Conservation (phyloP, 192 early-diverging fungal genomes). For the Spizellomyces sp. region DNA sequence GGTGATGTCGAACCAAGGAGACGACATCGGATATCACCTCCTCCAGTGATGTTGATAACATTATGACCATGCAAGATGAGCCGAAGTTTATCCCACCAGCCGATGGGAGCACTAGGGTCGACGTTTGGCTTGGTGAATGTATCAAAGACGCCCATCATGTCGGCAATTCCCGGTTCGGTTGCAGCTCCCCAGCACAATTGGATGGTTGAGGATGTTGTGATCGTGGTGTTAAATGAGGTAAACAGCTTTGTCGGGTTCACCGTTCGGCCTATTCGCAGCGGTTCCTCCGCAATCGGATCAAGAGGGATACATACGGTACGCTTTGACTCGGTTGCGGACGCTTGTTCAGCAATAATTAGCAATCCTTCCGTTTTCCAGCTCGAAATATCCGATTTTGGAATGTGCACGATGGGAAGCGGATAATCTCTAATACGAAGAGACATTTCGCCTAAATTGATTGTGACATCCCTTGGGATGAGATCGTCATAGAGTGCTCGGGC, state of each 20-base stretch:
- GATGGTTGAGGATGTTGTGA: conserved; percentile 24
- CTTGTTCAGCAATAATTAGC: conserved; percentile 52
- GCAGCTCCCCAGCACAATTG: conserved; percentile 38
- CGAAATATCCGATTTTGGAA: conserved; percentile 17
- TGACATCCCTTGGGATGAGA: conserved; percentile 44
- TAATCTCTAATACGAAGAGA: conserved; percentile 49
- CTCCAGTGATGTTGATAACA: conserved; percentile 39
- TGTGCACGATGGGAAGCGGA: conserved; percentile 35
- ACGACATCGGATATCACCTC: conserved; percentile 44
- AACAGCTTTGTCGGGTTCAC: conserved; percentile 57
- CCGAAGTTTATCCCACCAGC: conserved; percentile 63
- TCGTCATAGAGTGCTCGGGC: conserved; percentile 46
- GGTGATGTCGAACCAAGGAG: conserved; percentile 50
- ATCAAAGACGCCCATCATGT: conserved; percentile 52
- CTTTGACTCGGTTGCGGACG: conserved; percentile 32
- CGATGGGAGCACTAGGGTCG: conserved; percentile 54
- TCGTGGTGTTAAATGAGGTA: conserved; percentile 29
- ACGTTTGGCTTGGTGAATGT: conserved; percentile 51
- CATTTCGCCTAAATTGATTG: conserved; percentile 21
- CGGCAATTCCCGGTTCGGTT: conserved; percentile 46
- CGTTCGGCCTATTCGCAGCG: conserved; percentile 39
- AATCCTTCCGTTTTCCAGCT: conserved; percentile 51
- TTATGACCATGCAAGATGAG: conserved; percentile 52
- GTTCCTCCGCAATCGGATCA: conserved; percentile 12
- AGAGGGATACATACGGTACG: conserved; percentile 39